Conservation (phyloP, 1,284 basidiomycete species). For the Psilocybe mexicana region DNA sequence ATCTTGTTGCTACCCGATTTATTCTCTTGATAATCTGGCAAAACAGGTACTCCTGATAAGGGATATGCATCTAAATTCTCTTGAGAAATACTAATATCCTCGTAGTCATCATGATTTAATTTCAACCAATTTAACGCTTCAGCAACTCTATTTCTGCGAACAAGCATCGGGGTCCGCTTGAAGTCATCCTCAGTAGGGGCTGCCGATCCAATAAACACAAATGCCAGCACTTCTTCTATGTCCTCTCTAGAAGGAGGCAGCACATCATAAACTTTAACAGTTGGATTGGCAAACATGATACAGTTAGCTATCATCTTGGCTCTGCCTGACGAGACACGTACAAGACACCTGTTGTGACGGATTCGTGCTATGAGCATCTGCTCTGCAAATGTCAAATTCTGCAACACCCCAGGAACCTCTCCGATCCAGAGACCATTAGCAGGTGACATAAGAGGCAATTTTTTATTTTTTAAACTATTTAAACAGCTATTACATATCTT, state of each 20-base stretch:
- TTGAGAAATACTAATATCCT: slow-evolving; percentile 28
- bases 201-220: slow-evolving; percentile 3
- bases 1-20: neutral
- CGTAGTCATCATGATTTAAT: slow-evolving; percentile 33
- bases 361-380: slow-evolving; percentile 24
- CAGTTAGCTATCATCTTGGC: slow-evolving; percentile 26
- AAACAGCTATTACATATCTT: no score
- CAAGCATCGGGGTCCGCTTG: slow-evolving; percentile 26
- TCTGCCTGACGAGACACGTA: slow-evolving; percentile 21
- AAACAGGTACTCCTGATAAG: slow-evolving; percentile 22
- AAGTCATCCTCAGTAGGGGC: slow-evolving; percentile 26
- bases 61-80: slow-evolving; percentile 25
- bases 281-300: slow-evolving; percentile 23
- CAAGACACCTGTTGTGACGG: slow-evolving; percentile 17
- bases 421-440: slow-evolving; percentile 31
- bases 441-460: no score
- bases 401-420: slow-evolving; percentile 22
- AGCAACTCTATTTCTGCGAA: slow-evolving; percentile 24
- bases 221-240: slow-evolving; percentile 23
- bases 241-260: slow-evolving; percentile 13
- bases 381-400: slow-evolving; percentile 25
- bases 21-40: slow-evolving; percentile 14
- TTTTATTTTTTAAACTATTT: no score
- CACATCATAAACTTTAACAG: slow-evolving; percentile 20
- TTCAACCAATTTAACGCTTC: slow-evolving; percentile 32